These are phyloP conservation scores for Pisolithus tinctorius DNA, from an alignment of 768 basidiomycete species.

Conservation along the genomic window DNA sequence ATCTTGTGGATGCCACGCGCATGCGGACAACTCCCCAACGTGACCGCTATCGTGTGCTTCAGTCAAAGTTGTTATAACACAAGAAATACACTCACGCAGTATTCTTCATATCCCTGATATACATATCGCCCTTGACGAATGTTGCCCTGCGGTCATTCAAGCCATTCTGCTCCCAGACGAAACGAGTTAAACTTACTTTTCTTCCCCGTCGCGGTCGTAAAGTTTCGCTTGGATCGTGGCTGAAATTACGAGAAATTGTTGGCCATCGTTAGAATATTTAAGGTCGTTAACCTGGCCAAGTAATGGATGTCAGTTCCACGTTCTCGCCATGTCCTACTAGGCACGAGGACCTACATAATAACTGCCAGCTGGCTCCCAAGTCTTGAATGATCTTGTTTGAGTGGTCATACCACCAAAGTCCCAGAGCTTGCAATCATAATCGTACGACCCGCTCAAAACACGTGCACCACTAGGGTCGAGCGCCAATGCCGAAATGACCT, in stretches of 20 bases:
- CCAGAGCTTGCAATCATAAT: conserved; percentile 98
- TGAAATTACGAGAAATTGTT: conserved; percentile 79
- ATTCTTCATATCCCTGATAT: conserved; percentile 97
- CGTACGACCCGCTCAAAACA: conserved; percentile 85
- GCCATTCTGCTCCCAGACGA: conserved; percentile 28
- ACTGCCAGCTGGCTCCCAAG: conserved; percentile 90
- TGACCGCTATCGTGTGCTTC: conserved; percentile 60
- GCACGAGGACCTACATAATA: conserved; percentile 59
- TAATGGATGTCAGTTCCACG: not conserved
- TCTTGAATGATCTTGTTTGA: conserved; percentile 89
- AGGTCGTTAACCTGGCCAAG: conserved; percentile 74
- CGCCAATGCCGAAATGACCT: conserved; percentile 88
- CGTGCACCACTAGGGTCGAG: conserved; percentile 94
- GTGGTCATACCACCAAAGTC: conserved; percentile 98
- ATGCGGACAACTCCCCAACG: conserved; percentile 85
- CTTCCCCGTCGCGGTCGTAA: conserved; percentile 89
- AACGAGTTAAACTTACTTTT: conserved; percentile 55
- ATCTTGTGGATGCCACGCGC: conserved; percentile 91
- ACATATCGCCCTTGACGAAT: conserved; percentile 92
- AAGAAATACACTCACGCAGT: conserved; percentile 64
- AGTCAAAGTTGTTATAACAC: conserved; percentile 7
- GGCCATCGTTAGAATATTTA: conserved; percentile 83
- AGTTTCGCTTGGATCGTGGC: conserved; percentile 85
- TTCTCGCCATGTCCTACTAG: not conserved
- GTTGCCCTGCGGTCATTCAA: conserved; percentile 60